Evolutionary conservation across 768 basidiomycete genomes (phyloP).

Genomic region (Tulasnella calospora): DNA sequence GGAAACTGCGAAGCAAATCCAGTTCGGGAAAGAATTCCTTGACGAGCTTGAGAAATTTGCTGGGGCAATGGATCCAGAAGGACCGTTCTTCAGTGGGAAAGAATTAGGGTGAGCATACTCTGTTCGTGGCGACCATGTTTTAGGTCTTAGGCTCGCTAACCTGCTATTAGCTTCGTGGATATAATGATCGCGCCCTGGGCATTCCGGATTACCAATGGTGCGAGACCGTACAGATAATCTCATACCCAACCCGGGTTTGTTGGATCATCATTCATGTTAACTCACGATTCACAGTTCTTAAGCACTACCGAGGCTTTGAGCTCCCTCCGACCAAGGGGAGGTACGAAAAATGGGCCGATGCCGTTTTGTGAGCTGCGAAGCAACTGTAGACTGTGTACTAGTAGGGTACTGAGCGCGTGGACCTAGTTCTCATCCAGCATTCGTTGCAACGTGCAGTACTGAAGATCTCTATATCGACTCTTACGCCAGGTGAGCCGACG

Average conservation of each 20-base stretch:
- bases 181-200: conserved; percentile 67
- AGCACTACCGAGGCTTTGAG: conserved; percentile 63
- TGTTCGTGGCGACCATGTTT: background rate
- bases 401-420: background rate
- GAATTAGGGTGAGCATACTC: conserved; percentile 13
- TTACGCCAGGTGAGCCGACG: conserved; percentile 54
- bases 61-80: conserved; percentile 44
- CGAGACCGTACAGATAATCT: background rate
- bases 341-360: conserved; percentile 50
- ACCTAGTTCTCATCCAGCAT: conserved; percentile 48
- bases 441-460: conserved; percentile 64
- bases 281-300: conserved; percentile 41
- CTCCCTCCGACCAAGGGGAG: conserved; percentile 42
- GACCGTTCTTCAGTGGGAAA: conserved; percentile 12
- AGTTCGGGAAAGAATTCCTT: conserved; percentile 51
- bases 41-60: conserved; percentile 50
- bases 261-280: background rate
- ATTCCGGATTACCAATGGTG: conserved; percentile 31
- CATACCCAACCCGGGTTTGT: background rate
- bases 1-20: conserved; percentile 48
- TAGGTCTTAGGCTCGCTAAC: background rate
- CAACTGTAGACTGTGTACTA: background rate
- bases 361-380: conserved; percentile 42
- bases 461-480: conserved; percentile 49
- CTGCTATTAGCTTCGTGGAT: conserved; percentile 50